Evolutionary conservation across 495 filamentous ascomycete species (phyloP), one percentile per base, ranked within the genome.

Genomic region (Patellaria atrata): DNA sequence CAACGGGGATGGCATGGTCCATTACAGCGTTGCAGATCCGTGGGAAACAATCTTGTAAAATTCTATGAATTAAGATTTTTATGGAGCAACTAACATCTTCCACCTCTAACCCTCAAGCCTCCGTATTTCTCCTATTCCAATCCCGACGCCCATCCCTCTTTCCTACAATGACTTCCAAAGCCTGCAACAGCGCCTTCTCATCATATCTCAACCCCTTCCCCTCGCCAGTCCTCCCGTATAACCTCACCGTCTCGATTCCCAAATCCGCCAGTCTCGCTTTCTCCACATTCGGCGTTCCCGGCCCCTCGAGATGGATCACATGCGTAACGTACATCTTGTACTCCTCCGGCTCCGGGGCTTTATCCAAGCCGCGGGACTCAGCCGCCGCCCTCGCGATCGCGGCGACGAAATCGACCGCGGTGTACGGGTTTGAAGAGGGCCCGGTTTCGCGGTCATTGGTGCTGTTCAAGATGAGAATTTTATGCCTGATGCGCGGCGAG

Each of bases 391-490:
- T 58, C 2, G 69, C 75, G 35, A 96, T 75, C 0, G 87, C 84
- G 15, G 62, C 64, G 1, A 92, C 66, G 41, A 94, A 96, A 37
- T 87, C 82, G 1, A 56, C 59, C 0, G 81, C 87, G 1, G 69
- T 67, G 51, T 80, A 84, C 7, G 73, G 64, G 5, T 58, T 37
- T 5, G 44, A 38, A 3, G 61, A 52, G 1, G 78, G 75, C 0
- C 81, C 82, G 2, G 87, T 94, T 57, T 96, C 87, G 2, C 87
- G 70, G 45, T 96, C 87, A 1, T 79, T 55, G 7, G 63, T 76
- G 3, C 80, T 75, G 43, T 96, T 96, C 3, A 96, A 52, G 10
- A 96, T 78, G 10, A 96, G 54, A 25, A 96, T 79, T 56, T 89
- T 92, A 40, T 77, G 71, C 3, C 68, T 51, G 5, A 74, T 53